Percentiles rank a stretch among this genome's conserved stretches.
Conservation (phyloP, 768 basidiomycete genomes). For the Naganishia friedmannii region DNA sequence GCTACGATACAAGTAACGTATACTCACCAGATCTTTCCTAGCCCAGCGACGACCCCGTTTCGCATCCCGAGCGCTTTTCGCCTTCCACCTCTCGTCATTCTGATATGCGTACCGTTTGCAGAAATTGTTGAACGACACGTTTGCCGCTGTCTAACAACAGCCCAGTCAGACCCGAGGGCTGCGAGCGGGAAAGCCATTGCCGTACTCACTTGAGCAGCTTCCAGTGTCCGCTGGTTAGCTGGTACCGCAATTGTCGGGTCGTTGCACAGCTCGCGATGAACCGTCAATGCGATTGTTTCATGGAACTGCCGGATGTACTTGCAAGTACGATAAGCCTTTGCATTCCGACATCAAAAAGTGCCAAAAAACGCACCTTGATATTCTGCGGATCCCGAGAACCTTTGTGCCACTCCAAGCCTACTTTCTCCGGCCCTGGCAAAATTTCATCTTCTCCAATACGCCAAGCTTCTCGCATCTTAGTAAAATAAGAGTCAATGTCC, state of each 20-base stretch:
- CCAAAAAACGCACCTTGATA: conserved; percentile 2
- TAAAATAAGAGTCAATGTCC: background rate
- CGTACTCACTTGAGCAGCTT: conserved; percentile 21
- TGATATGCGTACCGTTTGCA: conserved; percentile 40
- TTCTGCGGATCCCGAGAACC: conserved; percentile 28
- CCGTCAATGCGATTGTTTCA: conserved; percentile 23
- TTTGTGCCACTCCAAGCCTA: conserved; percentile 27
- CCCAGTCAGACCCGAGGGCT: background rate
- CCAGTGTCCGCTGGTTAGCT: conserved; percentile 13
- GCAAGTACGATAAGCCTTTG: background rate
- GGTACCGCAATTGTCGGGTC: conserved; percentile 12
- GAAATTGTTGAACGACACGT: conserved; percentile 44
- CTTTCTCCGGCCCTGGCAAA: conserved; percentile 28
- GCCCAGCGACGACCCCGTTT: conserved; percentile 49
- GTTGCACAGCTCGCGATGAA: conserved; percentile 7
- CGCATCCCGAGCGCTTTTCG: conserved; percentile 39
- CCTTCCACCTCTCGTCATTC: conserved; percentile 38
- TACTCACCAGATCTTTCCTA: conserved; percentile 46
- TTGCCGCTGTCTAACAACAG: conserved; percentile 14
- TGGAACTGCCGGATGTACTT: conserved; percentile 7
- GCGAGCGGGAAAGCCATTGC: background rate
- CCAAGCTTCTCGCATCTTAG: conserved; percentile 25
- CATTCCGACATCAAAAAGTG: background rate
- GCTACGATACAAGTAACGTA: background rate
- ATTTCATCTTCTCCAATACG: conserved; percentile 16